phyloP scores from a whole-genome alignment of 2,329 filamentous ascomycete genomes.

The Colletotrichum lupini region DNA sequence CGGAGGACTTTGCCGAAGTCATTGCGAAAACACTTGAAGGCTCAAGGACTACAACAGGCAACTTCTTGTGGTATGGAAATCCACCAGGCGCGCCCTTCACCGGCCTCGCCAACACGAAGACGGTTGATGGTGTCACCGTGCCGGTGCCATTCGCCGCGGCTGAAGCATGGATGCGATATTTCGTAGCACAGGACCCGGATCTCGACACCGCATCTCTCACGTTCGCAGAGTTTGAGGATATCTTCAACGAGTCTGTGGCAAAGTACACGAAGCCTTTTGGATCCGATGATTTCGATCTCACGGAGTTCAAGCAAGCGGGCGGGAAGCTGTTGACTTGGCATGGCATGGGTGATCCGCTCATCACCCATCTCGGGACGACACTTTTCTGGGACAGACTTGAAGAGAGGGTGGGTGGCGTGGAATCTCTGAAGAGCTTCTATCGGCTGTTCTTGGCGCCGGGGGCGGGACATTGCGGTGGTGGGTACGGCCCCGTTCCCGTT shows the following conservation, averaged over 20 bases:
- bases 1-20: neutral
- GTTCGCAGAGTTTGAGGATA: constrained; percentile 7
- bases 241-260: constrained; percentile 4
- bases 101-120: constrained; percentile 12
- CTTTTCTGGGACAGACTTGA: constrained; percentile 39
- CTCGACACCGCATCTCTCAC: constrained; percentile 14
- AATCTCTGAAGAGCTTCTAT: constrained; percentile 53
- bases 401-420: constrained; percentile 5
- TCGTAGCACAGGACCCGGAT: neutral
- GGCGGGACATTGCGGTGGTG: constrained; percentile 57
- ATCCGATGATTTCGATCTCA: constrained; percentile 43
- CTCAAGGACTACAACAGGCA: neutral
- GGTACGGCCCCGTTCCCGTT: constrained; percentile 13
- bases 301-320: constrained; percentile 45
- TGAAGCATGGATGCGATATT: neutral
- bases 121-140: neutral
- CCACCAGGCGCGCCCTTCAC: constrained; percentile 10
- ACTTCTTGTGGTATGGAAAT: constrained; percentile 19
- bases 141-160: neutral
- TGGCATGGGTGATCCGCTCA: constrained; percentile 50
- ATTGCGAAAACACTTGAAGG: constrained; percentile 8
- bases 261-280: constrained; percentile 33
- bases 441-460: constrained; percentile 62
- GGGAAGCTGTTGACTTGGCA: constrained; percentile 57
- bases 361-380: constrained; percentile 45